phyloP scores from a whole-genome alignment of 192 early-diverging fungal species.

The Mortierella hygrophila region DNA sequence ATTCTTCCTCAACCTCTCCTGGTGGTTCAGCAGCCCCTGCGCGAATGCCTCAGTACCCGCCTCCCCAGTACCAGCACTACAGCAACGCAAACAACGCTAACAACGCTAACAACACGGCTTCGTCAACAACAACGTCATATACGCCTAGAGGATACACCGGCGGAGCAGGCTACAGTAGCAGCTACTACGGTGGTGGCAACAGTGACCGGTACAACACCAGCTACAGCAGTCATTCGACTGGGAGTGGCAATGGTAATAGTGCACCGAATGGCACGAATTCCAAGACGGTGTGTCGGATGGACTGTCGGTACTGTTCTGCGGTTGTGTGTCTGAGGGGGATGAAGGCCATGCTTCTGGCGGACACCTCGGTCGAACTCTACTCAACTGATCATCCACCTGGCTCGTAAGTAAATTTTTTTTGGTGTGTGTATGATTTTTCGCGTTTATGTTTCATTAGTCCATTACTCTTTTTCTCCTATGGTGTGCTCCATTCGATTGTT shows the following conservation, averaged over 20 bases:
- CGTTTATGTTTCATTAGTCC: background rate
- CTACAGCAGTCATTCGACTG: conserved; percentile 16
- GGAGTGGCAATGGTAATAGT: background rate
- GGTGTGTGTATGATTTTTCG: background rate
- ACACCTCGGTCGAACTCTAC: conserved; percentile 78
- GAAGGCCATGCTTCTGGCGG: conserved; percentile 78
- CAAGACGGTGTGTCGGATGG: conserved; percentile 74
- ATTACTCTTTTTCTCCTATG: background rate
- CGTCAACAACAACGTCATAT: background rate
- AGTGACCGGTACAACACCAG: conserved; percentile 17
- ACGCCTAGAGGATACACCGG: background rate
- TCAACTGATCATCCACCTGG: conserved; percentile 81
- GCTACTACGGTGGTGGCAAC: conserved; percentile 21
- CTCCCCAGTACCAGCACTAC: conserved; percentile 28
- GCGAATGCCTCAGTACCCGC: conserved; percentile 32
- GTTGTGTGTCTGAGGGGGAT: conserved; percentile 79
- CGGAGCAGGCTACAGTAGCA: conserved; percentile 14
- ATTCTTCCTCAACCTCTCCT: background rate
- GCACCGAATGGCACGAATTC: conserved; percentile 45
- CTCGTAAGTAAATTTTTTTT: conserved; percentile 64
- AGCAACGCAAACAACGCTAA: background rate
- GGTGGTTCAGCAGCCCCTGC: background rate
- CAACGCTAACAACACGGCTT: background rate
- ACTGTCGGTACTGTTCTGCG: conserved; percentile 74
- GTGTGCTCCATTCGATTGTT: background rate